Base-by-base conservation (phyloP, 2,329 filamentous ascomycete species). In the Penicillium sp. region DNA sequence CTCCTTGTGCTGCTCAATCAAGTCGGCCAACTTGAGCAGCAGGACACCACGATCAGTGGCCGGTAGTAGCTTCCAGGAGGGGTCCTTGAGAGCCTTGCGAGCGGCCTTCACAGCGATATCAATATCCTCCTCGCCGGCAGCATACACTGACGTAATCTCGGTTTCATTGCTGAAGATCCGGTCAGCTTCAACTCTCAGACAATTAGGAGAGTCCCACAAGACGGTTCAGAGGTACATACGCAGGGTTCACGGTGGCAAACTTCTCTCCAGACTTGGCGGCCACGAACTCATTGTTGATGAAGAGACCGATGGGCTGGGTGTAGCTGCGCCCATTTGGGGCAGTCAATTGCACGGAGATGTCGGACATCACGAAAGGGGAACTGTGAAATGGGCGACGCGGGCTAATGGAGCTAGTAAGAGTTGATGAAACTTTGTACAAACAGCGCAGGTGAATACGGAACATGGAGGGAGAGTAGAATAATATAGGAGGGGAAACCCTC, bases 271-370 rank as follows among this genome's bases (percentile, higher is more conserved):
- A 82, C 71, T 82, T 85, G 55, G 86, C 84, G 67, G 84, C 80
- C 52, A 91, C 86, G 72, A 90, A 92, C 71, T 91, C 87, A 63
- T 92, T 91, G 78, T 90, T 89, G 77, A 92, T 91, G 75, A 92
- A 92, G 9, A 93, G 81, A n/a, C 90, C 90, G 44, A 84, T 80
- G 2, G 89, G 89, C 77, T 91, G 88, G 13, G 75, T 79, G 76
- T 90, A 92, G 66, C 83, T 86, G 72, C 78, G 81, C 66, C 89
- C 89, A 75, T 93, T 93, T 5, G 90, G 90, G 49, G 90, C 88
- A 9, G 82, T 88, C 57, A 93, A 81, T 67, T 90, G 81, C 25
- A 76, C 65, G 39, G 70, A 72, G 29, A 78, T 61, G 50, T 72
- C 65, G 4, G 75, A 68, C 75, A 77, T 77, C 46, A 62, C 66